Conservation (phyloP, 441 rosid species). For the Pelargonium myrrhifolium region DNA sequence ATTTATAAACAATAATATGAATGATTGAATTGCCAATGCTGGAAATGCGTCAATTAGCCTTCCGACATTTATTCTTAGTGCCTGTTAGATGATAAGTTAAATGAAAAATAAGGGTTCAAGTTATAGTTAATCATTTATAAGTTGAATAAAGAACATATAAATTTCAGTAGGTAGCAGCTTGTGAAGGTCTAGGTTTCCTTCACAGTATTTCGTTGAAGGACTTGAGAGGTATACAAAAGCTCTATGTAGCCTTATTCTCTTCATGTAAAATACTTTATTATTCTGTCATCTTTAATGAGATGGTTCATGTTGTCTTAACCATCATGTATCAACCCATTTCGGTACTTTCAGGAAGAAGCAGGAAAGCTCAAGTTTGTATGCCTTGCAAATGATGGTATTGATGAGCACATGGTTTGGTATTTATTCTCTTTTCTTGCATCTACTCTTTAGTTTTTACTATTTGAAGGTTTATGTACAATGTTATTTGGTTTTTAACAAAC, state of each 20-base stretch:
- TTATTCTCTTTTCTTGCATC: conserved; percentile 19
- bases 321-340: conserved; percentile 19
- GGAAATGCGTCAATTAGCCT: no score
- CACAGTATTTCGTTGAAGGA: neutral
- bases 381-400: conserved; percentile 71
- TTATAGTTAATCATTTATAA: no score
- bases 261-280: neutral
- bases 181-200: neutral
- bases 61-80: no score
- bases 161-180: neutral
- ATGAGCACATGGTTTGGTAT: conserved; percentile 99
- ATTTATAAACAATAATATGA: no score
- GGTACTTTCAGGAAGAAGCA: conserved; percentile 71
- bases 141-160: no score
- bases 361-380: conserved; percentile 79
- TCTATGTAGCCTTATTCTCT: neutral
- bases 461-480: neutral
- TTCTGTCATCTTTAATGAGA: neutral
- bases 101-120: no score
- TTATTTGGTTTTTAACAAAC: neutral
- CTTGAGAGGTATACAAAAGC: no score
- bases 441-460: neutral
- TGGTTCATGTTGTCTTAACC: neutral
- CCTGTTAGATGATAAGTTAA: no score
- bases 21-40: no score